These are phyloP conservation scores for Albugo candida DNA, from an alignment of 352 stramenopile species.

Conservation along the genomic window DNA sequence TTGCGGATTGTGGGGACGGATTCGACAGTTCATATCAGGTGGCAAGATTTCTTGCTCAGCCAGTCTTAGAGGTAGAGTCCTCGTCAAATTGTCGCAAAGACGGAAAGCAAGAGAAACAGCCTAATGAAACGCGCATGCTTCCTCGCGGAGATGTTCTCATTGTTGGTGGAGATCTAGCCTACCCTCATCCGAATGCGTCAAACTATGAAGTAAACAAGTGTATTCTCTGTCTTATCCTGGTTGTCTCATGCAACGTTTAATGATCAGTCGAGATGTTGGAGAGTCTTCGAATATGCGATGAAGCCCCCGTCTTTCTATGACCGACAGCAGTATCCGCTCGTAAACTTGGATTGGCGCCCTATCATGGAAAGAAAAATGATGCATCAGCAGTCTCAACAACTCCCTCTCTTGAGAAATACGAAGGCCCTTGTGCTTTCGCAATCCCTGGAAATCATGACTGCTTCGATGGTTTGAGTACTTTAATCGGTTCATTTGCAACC, in stretches of 20 bases:
- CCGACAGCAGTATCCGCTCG: slow-evolving; percentile 74
- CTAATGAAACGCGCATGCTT: slow-evolving; percentile 18
- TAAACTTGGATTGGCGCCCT: slow-evolving; percentile 33
- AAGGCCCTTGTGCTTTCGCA: slow-evolving; percentile 51
- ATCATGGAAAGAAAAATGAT: slow-evolving; percentile 9
- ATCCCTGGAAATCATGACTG: slow-evolving; percentile 88
- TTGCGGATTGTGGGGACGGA: slow-evolving; percentile 84
- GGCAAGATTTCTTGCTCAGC: slow-evolving; percentile 77
- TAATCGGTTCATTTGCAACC: slow-evolving; percentile 80
- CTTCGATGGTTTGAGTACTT: slow-evolving; percentile 88
- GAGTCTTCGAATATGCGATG: slow-evolving; percentile 88
- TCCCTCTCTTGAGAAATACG: slow-evolving; percentile 29
- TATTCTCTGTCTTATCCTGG: neutral
- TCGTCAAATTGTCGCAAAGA: neutral
- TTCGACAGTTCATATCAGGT: slow-evolving; percentile 90
- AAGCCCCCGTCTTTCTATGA: slow-evolving; percentile 73
- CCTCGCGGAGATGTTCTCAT: slow-evolving; percentile 76
- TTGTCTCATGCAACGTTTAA: neutral
- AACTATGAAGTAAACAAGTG: slow-evolving; percentile 44
- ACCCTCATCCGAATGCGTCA: slow-evolving; percentile 72
- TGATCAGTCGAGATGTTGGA: slow-evolving; percentile 52
- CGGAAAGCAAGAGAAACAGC: slow-evolving; percentile 8
- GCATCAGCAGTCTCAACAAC: too few species aligned
- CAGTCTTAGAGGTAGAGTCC: slow-evolving; percentile 59
- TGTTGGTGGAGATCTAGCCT: slow-evolving; percentile 85